Evolutionary conservation across 2,329 filamentous ascomycete species (phyloP).

Genomic region (Neofusicoccum kwambonambiense): DNA sequence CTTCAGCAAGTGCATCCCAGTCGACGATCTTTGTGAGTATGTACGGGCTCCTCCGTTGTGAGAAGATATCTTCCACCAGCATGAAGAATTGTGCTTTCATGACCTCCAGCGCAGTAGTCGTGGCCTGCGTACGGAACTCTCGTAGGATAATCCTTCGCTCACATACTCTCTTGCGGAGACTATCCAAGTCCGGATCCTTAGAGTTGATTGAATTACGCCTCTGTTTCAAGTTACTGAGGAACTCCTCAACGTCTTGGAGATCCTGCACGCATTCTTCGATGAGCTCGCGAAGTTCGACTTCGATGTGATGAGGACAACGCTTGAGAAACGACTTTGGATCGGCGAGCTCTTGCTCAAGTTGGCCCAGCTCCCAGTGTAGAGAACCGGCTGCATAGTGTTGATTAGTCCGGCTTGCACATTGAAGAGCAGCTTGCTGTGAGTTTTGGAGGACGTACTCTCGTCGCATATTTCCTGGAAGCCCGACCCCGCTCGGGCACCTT

Average conservation of each 20-base stretch:
- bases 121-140: background rate
- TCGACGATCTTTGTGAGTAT: slow-evolving; percentile 4
- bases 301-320: background rate
- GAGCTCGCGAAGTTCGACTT: slow-evolving; percentile 4
- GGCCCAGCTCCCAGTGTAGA: background rate
- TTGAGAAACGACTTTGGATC: background rate
- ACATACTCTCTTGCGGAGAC: background rate
- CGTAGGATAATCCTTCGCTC: background rate
- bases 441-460: background rate
- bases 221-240: background rate
- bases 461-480: background rate
- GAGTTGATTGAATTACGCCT: background rate
- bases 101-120: background rate
- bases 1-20: slow-evolving; percentile 10
- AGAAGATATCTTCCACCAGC: slow-evolving; percentile 3
- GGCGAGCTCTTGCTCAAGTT: background rate
- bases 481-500: background rate
- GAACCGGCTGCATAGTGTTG: background rate
- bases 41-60: background rate
- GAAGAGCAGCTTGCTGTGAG: background rate
- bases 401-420: background rate
- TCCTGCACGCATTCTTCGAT: slow-evolving; percentile 2
- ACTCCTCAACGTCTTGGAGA: background rate
- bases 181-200: background rate
- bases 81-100: slow-evolving; percentile 4